Evolutionary conservation across 169 alveolate species (phyloP), one percentile per base, ranked within the genome.

Genomic region (Cryptosporidium xiaoi): DNA sequence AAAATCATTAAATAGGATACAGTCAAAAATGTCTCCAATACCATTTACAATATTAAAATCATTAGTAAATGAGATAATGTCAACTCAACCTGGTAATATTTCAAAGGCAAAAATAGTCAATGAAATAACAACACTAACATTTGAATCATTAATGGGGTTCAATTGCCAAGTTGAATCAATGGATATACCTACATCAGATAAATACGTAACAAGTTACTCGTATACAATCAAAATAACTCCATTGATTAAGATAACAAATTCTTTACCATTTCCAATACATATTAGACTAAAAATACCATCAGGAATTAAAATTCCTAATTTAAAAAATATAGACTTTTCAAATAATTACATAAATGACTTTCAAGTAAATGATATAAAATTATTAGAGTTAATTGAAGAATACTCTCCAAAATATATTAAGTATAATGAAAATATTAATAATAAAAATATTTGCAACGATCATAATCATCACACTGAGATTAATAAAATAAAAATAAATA

Each of bases 181-280:
- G 87, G 87, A 77, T 31, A 77, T 77, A 27, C 87, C 87, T 6
- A 77, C 87, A 10, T 56, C 71, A 6, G 87, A 77, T 8, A 77
- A 77, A 27, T 77, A 77, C 24, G 87, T 77, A 6, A 77, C 87
- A 10, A 77, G 87, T 53, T 77, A 77, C 16, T 40, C 77, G 2
- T 77, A 77, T 48, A 44, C 87, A 15, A 62, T 77, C 13, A 62
- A 77, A 24, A 48, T 77, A 15, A 77, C 87, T 34, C 87, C 87
- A 1, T 51, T 77, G 7, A 48, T 77, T 2, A 77, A 56, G 31
- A 24, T 77, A 13, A 77, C 71, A 3, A 77, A 77, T 48, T 60
- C 71, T 4, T 24, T 77, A 3, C 87, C 87, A 24, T 77, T 77
- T 62, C 87, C 87, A n/a, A 77, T 77, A 8, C 87, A 77, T 34